Evolutionary conservation across 1,284 basidiomycete species (phyloP), one percentile per base, ranked within the genome.

Genomic region (Mixia osmundae): DNA sequence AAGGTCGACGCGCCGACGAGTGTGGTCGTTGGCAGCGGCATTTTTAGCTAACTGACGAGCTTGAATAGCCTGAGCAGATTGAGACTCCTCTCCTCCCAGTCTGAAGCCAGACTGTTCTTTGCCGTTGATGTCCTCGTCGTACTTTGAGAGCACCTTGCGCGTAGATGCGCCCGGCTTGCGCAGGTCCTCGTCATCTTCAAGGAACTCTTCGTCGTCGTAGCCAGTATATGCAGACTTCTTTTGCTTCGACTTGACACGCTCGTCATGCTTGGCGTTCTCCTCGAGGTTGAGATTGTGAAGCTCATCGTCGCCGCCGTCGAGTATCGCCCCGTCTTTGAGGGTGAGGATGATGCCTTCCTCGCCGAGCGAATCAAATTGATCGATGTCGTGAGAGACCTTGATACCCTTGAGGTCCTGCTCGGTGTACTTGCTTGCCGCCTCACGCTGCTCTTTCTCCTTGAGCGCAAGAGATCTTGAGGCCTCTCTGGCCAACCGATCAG

Each of bases 281-380:
- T 78, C 80, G 61, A 95, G 68, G 47, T 85, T 78, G 33, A 89
- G 64, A 50, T 97, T 94, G 58, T 91, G 78, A 14, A 97, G 66
- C 57, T 94, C 89, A 58, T 97, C 91, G 71, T 97, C 91, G 73
- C 80, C 82, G 64, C 91, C 85, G 49, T 80, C 85, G 22, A 97
- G 71, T 38, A 99, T 76, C 25, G 77, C 71, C 49, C 73, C 76
- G 54, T 99, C 91, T 66, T 89, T 87, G 50, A 99, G 63, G 1
- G 91, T 99, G 46, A 99, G 72, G 60, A 97, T 79, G 43, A 74
- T 71, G 47, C 82, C 85, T 55, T 85, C 82, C 41, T 74, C 75
- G 25, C n/a, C n/a, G n/a, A n/a, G n/a, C n/a, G n/a, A n/a, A n/a
- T 29, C 10, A 57, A 94, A 67, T 43, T 68, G 76, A 41, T 89